Evolutionary conservation across 441 rosid species (phyloP).

Genomic region (Pelargonium fulgidum): DNA sequence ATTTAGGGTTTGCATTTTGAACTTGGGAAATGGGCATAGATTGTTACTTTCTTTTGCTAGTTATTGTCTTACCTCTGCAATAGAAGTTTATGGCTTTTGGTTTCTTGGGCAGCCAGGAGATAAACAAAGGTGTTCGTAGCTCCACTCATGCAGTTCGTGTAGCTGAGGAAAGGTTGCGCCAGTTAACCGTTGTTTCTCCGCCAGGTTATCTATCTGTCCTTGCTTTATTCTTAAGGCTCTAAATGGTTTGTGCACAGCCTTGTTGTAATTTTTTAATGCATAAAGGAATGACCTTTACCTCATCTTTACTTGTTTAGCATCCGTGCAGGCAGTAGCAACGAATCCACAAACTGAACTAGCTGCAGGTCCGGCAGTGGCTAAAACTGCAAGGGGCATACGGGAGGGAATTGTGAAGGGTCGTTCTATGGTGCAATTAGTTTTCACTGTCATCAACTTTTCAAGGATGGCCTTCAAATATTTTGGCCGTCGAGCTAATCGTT

Average conservation of each 20-base stretch:
- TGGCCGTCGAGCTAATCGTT: conserved; percentile 38
- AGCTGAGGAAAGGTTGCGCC: conserved; percentile 75
- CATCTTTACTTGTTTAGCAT: conserved; percentile 63
- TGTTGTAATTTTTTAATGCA: not conserved
- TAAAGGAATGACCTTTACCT: conserved; percentile 31
- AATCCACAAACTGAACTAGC: conserved; percentile 28
- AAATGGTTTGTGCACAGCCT: not conserved
- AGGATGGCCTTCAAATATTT: conserved; percentile 39
- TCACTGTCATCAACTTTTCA: conserved; percentile 42
- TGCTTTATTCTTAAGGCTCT: not conserved
- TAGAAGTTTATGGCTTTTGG: not conserved
- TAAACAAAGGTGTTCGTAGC: conserved; percentile 72
- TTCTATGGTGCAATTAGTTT: conserved; percentile 41
- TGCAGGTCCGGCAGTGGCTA: conserved; percentile 51
- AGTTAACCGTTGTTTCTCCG: conserved; percentile 41
- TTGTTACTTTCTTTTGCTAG: not conserved
- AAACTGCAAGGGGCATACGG: conserved; percentile 41
- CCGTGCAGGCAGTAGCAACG: conserved; percentile 46
- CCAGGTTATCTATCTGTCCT: conserved; percentile 38
- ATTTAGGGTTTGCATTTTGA: conserved; percentile 53
- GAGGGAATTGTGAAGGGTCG: conserved; percentile 72
- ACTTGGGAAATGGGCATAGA: not conserved
- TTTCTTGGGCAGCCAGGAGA: conserved; percentile 49
- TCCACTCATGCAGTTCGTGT: conserved; percentile 69
- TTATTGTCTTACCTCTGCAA: not conserved